phyloP scores from a whole-genome alignment of 306 rosid species.

The Sphenostylis stenocarpa region DNA sequence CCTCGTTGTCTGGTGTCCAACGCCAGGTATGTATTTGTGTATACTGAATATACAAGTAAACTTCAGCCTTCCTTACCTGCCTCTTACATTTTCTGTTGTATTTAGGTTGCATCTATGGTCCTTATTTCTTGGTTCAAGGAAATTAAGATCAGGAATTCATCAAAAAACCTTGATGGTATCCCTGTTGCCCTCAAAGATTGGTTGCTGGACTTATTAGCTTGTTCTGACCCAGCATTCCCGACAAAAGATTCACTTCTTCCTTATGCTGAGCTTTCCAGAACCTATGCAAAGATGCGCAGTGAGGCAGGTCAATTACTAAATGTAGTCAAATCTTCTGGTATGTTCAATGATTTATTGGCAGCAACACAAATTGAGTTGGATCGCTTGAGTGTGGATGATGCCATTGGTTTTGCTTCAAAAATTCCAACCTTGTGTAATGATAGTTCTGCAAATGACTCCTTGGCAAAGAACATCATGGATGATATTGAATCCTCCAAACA shows the following conservation, averaged over 20 bases:
- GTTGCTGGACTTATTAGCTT: conserved; percentile 83
- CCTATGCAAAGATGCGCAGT: conserved; percentile 88
- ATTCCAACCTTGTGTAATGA: conserved; percentile 58
- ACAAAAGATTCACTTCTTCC: conserved; percentile 84
- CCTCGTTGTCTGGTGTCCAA: conserved; percentile 79
- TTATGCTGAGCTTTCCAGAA: conserved; percentile 87
- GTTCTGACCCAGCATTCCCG: conserved; percentile 85
- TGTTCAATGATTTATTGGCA: conserved; percentile 52
- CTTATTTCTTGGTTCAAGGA: conserved; percentile 95
- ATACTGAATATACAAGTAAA: background rate
- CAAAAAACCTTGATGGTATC: conserved; percentile 39
- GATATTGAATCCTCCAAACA: conserved; percentile 84
- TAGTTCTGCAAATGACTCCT: conserved; percentile 46
- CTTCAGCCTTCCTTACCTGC: conserved; percentile 10
- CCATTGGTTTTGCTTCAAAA: conserved; percentile 81
- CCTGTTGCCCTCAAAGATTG: conserved; percentile 58
- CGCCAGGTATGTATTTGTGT: conserved; percentile 70
- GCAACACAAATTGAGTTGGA: conserved; percentile 58
- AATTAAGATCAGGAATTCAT: conserved; percentile 37
- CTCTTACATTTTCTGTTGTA: conserved; percentile 18
- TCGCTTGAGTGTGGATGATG: conserved; percentile 77
- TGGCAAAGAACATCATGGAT: conserved; percentile 57
- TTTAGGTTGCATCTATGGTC: conserved; percentile 87
- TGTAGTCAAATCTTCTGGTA: conserved; percentile 57
- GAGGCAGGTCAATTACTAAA: conserved; percentile 78